Percentiles rank a stretch among this genome's conserved stretches.
Conservation (phyloP, 768 basidiomycete species). For the Tylopilus balloui region DNA sequence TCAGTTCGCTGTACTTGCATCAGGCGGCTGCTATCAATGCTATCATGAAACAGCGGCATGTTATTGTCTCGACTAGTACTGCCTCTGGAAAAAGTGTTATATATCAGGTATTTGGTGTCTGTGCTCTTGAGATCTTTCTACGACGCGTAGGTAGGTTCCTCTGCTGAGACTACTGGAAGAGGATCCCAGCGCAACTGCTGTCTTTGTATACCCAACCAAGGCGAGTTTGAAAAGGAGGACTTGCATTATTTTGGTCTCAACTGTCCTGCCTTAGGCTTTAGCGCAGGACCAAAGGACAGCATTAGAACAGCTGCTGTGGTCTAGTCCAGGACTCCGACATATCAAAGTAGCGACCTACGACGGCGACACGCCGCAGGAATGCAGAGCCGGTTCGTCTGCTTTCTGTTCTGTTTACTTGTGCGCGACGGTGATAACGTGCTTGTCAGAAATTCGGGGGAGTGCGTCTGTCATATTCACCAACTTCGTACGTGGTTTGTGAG, state of each 20-base stretch:
- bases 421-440: not conserved
- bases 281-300: conserved; percentile 83
- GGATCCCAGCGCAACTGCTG: conserved; percentile 57
- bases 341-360: conserved; percentile 76
- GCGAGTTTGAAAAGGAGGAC: conserved; percentile 29
- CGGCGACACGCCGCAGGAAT: conserved; percentile 78
- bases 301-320: conserved; percentile 59
- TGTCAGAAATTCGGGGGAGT: conserved; percentile 59
- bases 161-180: conserved; percentile 61
- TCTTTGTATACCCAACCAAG: conserved; percentile 90
- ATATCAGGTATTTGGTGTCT: conserved; percentile 60
- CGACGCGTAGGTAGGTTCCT: conserved; percentile 50
- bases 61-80: conserved; percentile 87
- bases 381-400: conserved; percentile 46
- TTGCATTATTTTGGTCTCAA: not conserved
- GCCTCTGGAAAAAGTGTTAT: conserved; percentile 88
- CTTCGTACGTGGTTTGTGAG: conserved; percentile 49
- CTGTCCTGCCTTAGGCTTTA: conserved; percentile 52
- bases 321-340: conserved; percentile 59
- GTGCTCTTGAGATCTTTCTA: not conserved
- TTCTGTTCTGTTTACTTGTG: not conserved
- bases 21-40: conserved; percentile 72
- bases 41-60: conserved; percentile 53
- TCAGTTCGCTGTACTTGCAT: conserved; percentile 59
- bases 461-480: conserved; percentile 87